Conservation (phyloP, 129 eudicot genomes). For the Helianthus tuberosus region DNA sequence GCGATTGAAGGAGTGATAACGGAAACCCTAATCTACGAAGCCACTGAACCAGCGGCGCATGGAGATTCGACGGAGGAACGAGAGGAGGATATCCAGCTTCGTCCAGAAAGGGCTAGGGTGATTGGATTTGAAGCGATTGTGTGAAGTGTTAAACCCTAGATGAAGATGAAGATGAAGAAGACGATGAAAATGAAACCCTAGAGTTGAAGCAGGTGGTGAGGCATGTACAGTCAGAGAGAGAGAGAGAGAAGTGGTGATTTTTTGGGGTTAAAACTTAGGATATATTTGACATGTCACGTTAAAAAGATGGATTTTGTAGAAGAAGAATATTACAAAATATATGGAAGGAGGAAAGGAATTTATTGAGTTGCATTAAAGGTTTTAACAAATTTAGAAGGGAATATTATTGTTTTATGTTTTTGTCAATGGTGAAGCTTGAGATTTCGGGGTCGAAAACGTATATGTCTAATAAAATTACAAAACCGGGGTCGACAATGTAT, state of each 20-base stretch:
- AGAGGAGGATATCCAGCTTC: conserved; percentile 55
- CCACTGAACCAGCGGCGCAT: conserved; percentile 75
- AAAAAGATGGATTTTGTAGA: too few species aligned
- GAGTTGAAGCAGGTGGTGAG: conserved; percentile 19
- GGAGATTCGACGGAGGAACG: conserved; percentile 38
- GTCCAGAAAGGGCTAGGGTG: conserved; percentile 31
- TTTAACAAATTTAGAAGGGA: too few species aligned
- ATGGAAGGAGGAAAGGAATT: too few species aligned
- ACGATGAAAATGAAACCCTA: conserved; percentile 38
- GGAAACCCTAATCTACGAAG: conserved; percentile 50
- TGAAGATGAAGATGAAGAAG: background rate
- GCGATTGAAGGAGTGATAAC: conserved; percentile 10
- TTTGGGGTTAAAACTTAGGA: background rate
- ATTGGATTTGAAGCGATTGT: conserved; percentile 5
- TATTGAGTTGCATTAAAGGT: too few species aligned
- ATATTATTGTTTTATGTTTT: too few species aligned
- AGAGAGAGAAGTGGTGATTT: background rate
- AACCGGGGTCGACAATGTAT: too few species aligned
- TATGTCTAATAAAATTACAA: too few species aligned
- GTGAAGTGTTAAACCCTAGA: conserved; percentile 7
- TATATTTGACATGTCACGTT: too few species aligned
- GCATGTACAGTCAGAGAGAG: conserved; percentile 35
- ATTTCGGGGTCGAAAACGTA: too few species aligned
- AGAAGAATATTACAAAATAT: too few species aligned
- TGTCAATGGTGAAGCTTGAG: too few species aligned